A percentile compares a stretch with the other conserved stretches of the same genome.
Conservation (phyloP, 148 eudicot genomes). For the Silene uniflora region DNA sequence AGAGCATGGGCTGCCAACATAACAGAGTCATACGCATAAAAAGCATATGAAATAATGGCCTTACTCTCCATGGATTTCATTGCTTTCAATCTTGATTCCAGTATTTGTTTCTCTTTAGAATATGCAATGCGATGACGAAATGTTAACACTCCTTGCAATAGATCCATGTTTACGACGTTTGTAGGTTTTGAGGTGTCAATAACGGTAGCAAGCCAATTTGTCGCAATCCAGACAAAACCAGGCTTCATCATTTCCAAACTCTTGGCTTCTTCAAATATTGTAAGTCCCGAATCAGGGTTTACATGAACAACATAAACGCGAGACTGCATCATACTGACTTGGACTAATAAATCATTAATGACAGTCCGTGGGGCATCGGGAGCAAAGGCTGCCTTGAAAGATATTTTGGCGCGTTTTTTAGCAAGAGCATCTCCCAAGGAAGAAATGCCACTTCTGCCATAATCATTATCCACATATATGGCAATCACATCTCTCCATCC, state of each 20-base stretch:
- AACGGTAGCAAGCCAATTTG: conserved; percentile 80
- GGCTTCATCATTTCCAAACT: conserved; percentile 55
- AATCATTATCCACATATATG: conserved; percentile 62
- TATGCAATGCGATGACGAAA: conserved; percentile 67
- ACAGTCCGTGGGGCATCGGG: conserved; percentile 47
- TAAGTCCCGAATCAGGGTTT: conserved; percentile 79
- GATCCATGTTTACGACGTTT: conserved; percentile 34
- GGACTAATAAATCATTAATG: conserved; percentile 45
- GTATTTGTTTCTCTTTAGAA: conserved; percentile 39
- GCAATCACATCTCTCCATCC: conserved; percentile 68
- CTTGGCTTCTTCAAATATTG: conserved; percentile 53
- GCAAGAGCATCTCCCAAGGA: conserved; percentile 56
- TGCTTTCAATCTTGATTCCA: conserved; percentile 45
- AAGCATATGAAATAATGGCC: conserved; percentile 59
- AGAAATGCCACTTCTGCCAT: conserved; percentile 70
- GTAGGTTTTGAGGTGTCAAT: conserved; percentile 42
- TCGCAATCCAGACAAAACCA: conserved; percentile 89
- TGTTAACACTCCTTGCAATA: conserved; percentile 70
- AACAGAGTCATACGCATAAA: conserved; percentile 88
- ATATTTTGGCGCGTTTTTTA: conserved; percentile 49
- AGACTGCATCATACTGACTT: conserved; percentile 63
- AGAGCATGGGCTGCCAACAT: conserved; percentile 75
- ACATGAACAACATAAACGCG: conserved; percentile 80
- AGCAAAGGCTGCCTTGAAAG: conserved; percentile 72
- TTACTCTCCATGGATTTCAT: conserved; percentile 38